Base-by-base conservation (phyloP, 768 basidiomycete species). In the Rubroboletus pulcherrimus region DNA sequence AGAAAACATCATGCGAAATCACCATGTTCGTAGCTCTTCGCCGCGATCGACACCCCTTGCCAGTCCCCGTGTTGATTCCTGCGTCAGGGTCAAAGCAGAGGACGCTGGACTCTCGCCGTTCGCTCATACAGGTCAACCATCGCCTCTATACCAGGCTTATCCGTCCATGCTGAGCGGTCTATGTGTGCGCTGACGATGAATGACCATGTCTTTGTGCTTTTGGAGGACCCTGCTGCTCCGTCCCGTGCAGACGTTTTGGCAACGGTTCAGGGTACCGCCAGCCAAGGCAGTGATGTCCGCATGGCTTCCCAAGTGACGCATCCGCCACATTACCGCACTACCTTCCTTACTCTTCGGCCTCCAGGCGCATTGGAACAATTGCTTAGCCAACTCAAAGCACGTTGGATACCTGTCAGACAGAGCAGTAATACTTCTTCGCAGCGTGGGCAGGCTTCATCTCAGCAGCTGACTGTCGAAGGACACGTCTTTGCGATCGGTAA, bases 101-200 rank as follows among this genome's bases (percentile, higher is more conserved):
- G 87, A 15, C 82, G 77, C 72, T 91, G 89, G 90, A 76, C 77
- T 49, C 77, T 92, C 33, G 79, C 82, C 42, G 76, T 91, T 39
- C 82, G 83, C 55, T 89, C 89, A 5, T 91, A 85, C 68, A 82
- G 90, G 24, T 90, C 89, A 1, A 82, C 81, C n/a, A 73, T 90
- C 8, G 75, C 79, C n/a, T 77, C 81, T 55, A 76, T 78, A 49
- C 77, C 78, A 5, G 81, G 81, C 11, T 62, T 78, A 46, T 75
- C 81, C 42, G 62, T 81, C 26, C 74, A 73, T 15, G 72, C 79
- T 4, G 89, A 91, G 65, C 80, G 89, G 31, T 80, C 81, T 1
- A 88, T 92, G 82, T 87, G 81, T 61, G 76, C 88, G 17, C 76
- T 92, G 19, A 88, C 87, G 2, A 87, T 91, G 86, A 83, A 85